Evolutionary conservation across 202 grass and related monocot species (phyloP), one percentile per base, ranked within the genome.

Genomic region (Bolboschoenoplectus hybrid): DNA sequence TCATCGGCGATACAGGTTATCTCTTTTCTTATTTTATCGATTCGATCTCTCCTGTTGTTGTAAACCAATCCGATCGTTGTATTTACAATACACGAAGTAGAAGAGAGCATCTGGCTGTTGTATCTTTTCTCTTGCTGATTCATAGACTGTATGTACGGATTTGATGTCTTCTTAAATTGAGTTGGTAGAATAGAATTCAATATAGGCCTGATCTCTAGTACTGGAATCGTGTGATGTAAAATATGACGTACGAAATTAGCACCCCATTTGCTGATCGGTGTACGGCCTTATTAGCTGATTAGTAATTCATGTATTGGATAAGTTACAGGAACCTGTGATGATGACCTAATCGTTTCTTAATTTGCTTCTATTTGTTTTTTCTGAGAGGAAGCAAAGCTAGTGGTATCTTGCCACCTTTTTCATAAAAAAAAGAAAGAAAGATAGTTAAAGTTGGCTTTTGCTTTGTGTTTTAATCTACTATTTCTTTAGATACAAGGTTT

Each of bases 1-100:
- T 98, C 90, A 98, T 98, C 87, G 96, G 96, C 72, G 96, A 98
- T 86, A 95, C 96, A 90, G 93, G 91, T 94, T 26, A 73, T 73
- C 68, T 45, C 57, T 61, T 63, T 39, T 41, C 10, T 44, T 60
- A 39, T 63, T 55, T 68, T 71, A 63, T 63, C 20, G 6, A 63
- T 36, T 67, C 40, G 5, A 26, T 58, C 17, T 19, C 32, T 74
- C 32, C 7, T 56, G 63, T 47, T 10, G 17, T 62, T 49, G 40
- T n/a, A 40, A 34, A 43, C 36, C 13, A 53, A 44, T 53, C 14
- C 62, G 83, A 49, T 73, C 9, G 43, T 26, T 73, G 26, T 67
- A 39, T 67, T 39, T 3, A 73, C 17, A 73, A 71, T 71, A 9
- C 12, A 70, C 40, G 2, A n/a, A 7, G 38, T 70, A 44, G 11